phyloP scores from a whole-genome alignment of 805 yeast genomes.

The Hanseniaspora valbyensis region DNA sequence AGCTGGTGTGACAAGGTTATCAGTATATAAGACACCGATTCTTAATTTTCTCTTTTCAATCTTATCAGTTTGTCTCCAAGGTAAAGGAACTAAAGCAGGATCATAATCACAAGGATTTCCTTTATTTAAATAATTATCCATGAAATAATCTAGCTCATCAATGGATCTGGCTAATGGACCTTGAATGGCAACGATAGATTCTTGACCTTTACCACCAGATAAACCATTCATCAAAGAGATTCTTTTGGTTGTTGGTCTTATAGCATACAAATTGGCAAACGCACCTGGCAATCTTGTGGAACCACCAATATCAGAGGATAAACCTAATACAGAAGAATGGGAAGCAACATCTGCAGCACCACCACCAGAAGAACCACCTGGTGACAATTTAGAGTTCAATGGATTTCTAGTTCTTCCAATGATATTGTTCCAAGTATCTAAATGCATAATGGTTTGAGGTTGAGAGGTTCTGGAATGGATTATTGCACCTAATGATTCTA shows the following conservation, averaged over 20 bases:
- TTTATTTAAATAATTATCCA: constrained; percentile 48
- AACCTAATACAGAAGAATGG: constrained; percentile 51
- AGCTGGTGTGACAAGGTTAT: constrained; percentile 53
- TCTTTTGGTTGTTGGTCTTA: constrained; percentile 52
- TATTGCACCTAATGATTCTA: constrained; percentile 47
- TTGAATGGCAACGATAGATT: constrained; percentile 50
- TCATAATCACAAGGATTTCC: constrained; percentile 57
- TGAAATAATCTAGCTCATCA: constrained; percentile 58
- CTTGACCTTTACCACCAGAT: constrained; percentile 51
- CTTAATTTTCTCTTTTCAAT: constrained; percentile 31
- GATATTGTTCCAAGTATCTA: constrained; percentile 51
- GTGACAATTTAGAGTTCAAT: constrained; percentile 43
- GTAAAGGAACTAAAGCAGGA: constrained; percentile 28
- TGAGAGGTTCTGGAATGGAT: constrained; percentile 55
- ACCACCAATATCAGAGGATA: constrained; percentile 67
- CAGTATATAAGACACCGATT: constrained; percentile 53
- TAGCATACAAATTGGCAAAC: constrained; percentile 49
- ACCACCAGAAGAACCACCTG: constrained; percentile 69
- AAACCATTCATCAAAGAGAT: constrained; percentile 36
- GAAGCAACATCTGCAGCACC: constrained; percentile 55
- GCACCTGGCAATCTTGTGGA: constrained; percentile 61
- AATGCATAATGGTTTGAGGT: constrained; percentile 62
- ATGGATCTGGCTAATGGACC: constrained; percentile 60
- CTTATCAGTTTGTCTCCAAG: constrained; percentile 32
- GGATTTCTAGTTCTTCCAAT: constrained; percentile 52